Conservation (phyloP, 148 eudicot species). For the Agrostemma githago region DNA sequence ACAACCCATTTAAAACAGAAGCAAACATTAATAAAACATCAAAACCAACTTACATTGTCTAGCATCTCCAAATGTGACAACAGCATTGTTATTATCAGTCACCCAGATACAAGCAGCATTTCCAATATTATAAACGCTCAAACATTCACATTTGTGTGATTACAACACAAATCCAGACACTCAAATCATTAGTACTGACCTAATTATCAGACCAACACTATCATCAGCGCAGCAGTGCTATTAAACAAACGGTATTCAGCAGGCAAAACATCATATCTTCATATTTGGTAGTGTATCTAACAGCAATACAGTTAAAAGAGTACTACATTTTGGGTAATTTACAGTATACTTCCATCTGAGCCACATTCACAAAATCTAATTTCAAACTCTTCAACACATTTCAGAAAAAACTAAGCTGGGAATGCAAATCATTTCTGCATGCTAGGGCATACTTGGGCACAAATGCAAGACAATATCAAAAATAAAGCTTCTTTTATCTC, state of each 20-base stretch:
- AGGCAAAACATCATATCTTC: neutral
- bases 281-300: neutral
- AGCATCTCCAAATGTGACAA: neutral
- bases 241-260: neutral
- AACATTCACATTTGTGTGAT: neutral
- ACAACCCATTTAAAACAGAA: constrained; percentile 11
- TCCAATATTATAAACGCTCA: neutral
- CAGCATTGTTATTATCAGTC: constrained; percentile 9
- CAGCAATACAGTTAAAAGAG: neutral
- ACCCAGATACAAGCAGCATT: neutral
- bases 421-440: neutral
- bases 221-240: neutral
- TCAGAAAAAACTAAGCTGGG: neutral
- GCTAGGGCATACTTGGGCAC: neutral
- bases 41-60: neutral
- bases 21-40: constrained; percentile 1
- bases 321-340: neutral
- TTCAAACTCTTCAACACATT: neutral
- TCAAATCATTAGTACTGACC: neutral
- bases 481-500: neutral
- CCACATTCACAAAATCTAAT: neutral
- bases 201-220: neutral
- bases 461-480: neutral
- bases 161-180: too few species aligned
- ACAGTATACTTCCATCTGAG: neutral